Evolutionary conservation across 1,139 yeast species (phyloP).

Genomic region (Blastobotrys malaysiensis): DNA sequence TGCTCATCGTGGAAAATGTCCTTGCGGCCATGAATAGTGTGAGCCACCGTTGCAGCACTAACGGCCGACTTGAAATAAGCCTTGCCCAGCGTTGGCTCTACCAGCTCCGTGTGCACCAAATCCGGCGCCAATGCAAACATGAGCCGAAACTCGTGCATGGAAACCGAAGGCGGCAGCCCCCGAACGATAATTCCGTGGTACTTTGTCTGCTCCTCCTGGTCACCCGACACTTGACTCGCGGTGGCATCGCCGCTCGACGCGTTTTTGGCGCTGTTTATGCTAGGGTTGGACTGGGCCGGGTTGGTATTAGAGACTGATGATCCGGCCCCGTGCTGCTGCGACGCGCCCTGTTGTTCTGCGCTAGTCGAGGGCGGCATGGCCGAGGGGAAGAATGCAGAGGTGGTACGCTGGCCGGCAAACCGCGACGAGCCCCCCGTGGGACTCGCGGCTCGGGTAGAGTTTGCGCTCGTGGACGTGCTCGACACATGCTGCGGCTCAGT

Average conservation of each 20-base stretch:
- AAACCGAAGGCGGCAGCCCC: neutral
- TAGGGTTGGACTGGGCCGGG: neutral
- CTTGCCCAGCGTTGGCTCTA: constrained; percentile 38
- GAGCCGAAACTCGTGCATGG: constrained; percentile 53
- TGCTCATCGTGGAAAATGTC: constrained; percentile 14
- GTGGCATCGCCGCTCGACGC: neutral
- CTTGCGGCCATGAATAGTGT: constrained; percentile 45
- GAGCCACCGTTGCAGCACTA: constrained; percentile 68
- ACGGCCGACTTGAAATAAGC: constrained; percentile 63
- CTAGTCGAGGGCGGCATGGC: neutral
- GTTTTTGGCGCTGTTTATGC: neutral
- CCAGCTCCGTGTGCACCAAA: constrained; percentile 53
- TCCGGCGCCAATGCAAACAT: constrained; percentile 78
- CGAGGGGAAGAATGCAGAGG: neutral
- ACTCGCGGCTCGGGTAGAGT: neutral
- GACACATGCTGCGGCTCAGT: neutral
- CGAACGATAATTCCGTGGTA: neutral
- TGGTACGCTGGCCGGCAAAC: neutral
- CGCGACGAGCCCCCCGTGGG: neutral
- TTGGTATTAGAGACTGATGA: neutral
- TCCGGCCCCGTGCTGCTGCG: neutral
- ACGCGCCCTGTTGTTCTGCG: neutral
- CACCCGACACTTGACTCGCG: neutral
- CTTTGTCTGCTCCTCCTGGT: neutral
- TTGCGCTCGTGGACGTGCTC: neutral